Percentiles rank a stretch among this genome's conserved stretches.
Conservation (phyloP, 805 yeast species). For the Lipomyces lipofer region DNA sequence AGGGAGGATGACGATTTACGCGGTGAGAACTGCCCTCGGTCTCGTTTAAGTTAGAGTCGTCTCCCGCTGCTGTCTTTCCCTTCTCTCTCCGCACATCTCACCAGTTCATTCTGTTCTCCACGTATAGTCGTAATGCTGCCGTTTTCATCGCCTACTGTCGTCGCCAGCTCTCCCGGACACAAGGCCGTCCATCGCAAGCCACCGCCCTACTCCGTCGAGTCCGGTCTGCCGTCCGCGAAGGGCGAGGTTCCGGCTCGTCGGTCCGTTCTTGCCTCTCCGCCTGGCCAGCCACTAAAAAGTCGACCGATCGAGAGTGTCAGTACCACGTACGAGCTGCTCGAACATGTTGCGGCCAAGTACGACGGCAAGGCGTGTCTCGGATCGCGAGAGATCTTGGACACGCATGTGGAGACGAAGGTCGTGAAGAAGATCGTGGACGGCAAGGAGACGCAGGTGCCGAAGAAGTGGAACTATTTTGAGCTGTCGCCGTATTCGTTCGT, state of each 20-base stretch:
- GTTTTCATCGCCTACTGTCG: no score
- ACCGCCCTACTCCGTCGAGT: conserved; percentile 26
- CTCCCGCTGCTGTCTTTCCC: no score
- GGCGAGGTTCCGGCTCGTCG: conserved; percentile 27
- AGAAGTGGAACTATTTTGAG: conserved; percentile 87
- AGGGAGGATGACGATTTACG: no score
- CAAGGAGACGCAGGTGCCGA: conserved; percentile 65
- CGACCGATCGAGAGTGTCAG: conserved; percentile 65
- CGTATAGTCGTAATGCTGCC: no score
- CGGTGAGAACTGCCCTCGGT: no score
- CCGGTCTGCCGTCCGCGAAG: conserved; percentile 16
- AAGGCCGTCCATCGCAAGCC: conserved; percentile 11
- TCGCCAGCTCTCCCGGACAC: no score
- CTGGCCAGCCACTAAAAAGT: conserved; percentile 43
- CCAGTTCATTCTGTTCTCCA: no score
- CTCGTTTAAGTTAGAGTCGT: no score
- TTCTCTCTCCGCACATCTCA: no score
- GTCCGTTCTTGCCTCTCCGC: conserved; percentile 16
- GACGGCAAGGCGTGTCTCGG: conserved; percentile 64
- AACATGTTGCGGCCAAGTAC: conserved; percentile 60
- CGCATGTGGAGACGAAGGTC: conserved; percentile 73
- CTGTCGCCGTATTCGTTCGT: conserved; percentile 68
- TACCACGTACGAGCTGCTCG: conserved; percentile 68
- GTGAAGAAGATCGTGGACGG: conserved; percentile 80
- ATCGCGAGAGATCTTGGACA: conserved; percentile 72